A percentile compares a stretch with the other conserved stretches of the same genome.
phyloP scores from a whole-genome alignment of 768 basidiomycete genomes.

The Chalciporus chontae region DNA sequence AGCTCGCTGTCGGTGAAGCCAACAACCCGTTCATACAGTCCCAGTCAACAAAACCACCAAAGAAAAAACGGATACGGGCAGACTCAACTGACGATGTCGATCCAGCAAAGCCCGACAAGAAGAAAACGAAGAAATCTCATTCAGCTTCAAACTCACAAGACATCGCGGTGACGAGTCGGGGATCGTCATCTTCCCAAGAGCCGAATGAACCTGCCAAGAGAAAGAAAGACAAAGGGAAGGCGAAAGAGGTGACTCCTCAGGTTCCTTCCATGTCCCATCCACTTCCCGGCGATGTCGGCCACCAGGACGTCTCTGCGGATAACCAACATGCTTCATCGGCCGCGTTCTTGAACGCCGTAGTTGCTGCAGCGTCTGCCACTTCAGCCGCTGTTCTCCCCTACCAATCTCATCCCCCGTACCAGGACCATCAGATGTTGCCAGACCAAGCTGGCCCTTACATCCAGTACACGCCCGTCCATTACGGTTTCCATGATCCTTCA shows the following conservation, averaged over 20 bases:
- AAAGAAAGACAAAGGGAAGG: slow-evolving; percentile 35
- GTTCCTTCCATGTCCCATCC: slow-evolving; percentile 33
- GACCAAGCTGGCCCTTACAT: slow-evolving; percentile 24
- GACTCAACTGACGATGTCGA: slow-evolving; percentile 10
- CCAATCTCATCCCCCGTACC: slow-evolving; percentile 32
- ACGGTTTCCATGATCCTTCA: slow-evolving; percentile 26
- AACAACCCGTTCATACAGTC: slow-evolving; percentile 36
- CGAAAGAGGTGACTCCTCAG: slow-evolving; percentile 24
- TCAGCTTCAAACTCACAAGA: slow-evolving; percentile 5
- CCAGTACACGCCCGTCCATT: slow-evolving; percentile 31
- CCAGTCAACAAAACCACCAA: slow-evolving; percentile 22
- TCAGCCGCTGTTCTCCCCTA: slow-evolving; percentile 30
- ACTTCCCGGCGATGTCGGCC: slow-evolving; percentile 29
- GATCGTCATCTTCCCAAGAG: background rate
- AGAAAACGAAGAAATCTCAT: slow-evolving; percentile 32
- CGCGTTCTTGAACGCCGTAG: slow-evolving; percentile 61
- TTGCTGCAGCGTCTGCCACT: slow-evolving; percentile 59
- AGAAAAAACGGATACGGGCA: slow-evolving; percentile 34
- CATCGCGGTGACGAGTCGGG: slow-evolving; percentile 16
- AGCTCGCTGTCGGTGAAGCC: slow-evolving; percentile 45
- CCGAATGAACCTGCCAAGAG: slow-evolving; percentile 24
- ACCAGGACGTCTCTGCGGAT: slow-evolving; percentile 22
- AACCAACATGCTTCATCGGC: slow-evolving; percentile 48
- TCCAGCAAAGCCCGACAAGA: slow-evolving; percentile 25
- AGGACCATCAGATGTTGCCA: slow-evolving; percentile 30